Evolutionary conservation across 1,139 yeast species (phyloP), one percentile per base, ranked within the genome.

Genomic region (Geotrichum europaeum): DNA sequence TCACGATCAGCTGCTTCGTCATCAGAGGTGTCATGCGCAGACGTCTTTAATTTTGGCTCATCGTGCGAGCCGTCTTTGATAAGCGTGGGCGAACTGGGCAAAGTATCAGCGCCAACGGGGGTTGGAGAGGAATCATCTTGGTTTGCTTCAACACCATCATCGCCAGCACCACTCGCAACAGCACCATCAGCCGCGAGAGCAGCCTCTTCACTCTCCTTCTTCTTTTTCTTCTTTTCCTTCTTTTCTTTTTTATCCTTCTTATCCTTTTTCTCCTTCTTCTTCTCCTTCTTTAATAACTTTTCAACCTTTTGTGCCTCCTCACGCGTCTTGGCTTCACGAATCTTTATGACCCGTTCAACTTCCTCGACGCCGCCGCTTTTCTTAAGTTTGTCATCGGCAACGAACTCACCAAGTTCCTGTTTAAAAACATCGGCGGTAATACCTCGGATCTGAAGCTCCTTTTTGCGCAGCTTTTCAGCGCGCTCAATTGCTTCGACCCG

Each of bases 281-380:
- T 30, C 49, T 51, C 47, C n/a, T 51, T 49, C 34, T 25, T 49
- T 32, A 57, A 45, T 28, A 15, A 30, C 49, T 57, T 53, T 5
- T 58, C 60, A 4, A 53, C 34, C 58, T 67, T 64, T 12, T 67
- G 65, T 34, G 69, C 73, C 57, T 72, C 76, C 55, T 69, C 71
- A 34, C 75, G 66, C 50, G 70, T 69, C 59, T 71, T 69, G 58
- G 74, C 75, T 57, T 92, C 96, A 64, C 87, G 86, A 63, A 81
- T 75, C 68, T 78, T 80, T 65, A 97, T 79, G 58, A 79, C 69
- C 61, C 90, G 79, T 68, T 92, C 98, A 22, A 89, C 77, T 67
- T 91, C 97, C 63, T 87, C 95, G 49, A 91, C 81, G 2, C 98
- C 97, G 2, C 97, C 98, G 36, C 90, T 84, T 65, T 84, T 86